phyloP scores from a whole-genome alignment of 371 early-diverging fungal genomes.

The Actinomortierella ambigua region DNA sequence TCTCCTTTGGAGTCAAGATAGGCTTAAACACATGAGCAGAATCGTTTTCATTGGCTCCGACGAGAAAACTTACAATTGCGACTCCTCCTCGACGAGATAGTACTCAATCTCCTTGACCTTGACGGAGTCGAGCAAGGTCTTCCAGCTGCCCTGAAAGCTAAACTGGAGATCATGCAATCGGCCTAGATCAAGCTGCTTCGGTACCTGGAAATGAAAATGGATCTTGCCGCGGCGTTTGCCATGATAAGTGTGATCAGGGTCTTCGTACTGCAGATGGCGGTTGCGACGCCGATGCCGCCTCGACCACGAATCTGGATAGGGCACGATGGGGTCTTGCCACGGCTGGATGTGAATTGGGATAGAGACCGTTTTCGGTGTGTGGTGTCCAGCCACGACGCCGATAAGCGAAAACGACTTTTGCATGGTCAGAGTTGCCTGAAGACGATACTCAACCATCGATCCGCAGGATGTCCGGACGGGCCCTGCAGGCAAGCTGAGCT shows the following conservation, averaged over 20 bases:
- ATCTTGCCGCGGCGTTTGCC: constrained; percentile 30
- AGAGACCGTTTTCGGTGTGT: constrained; percentile 22
- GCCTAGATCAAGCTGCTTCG: constrained; percentile 26
- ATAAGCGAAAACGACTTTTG: constrained; percentile 26
- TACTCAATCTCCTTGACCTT: constrained; percentile 30
- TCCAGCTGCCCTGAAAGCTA: constrained; percentile 34
- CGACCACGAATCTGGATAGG: no score
- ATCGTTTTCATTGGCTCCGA: not conserved
- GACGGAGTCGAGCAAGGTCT: constrained; percentile 17
- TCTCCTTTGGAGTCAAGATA: not conserved
- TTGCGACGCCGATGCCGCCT: no score
- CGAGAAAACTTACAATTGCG: constrained; percentile 20
- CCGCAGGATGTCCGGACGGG: constrained; percentile 17
- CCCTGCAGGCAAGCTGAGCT: constrained; percentile 22
- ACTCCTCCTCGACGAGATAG: constrained; percentile 33
- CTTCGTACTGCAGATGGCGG: constrained; percentile 8
- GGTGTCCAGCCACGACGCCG: no score
- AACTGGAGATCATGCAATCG: constrained; percentile 33
- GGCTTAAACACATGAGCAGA: not conserved
- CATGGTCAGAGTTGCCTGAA: constrained; percentile 22
- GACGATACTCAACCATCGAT: constrained; percentile 18
- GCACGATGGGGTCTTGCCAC: constrained; percentile 37
- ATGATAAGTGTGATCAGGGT: constrained; percentile 33
- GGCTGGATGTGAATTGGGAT: constrained; percentile 28
- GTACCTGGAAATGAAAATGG: constrained; percentile 40